Conservation (phyloP, 1,139 yeast genomes). For the Suhomyces coccinellae region DNA sequence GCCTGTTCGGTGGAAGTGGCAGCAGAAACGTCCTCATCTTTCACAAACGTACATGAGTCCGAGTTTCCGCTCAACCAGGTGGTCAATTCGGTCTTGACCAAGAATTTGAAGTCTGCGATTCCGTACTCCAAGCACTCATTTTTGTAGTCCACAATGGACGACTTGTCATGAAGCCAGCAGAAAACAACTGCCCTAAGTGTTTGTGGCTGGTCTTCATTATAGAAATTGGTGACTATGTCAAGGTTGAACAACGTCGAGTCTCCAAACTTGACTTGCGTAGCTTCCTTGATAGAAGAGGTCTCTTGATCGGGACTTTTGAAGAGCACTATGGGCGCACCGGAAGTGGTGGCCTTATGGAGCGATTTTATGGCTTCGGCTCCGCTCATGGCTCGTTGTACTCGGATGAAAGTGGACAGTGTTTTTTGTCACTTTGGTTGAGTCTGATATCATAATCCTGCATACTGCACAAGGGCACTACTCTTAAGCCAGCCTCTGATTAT, state of each 20-base stretch:
- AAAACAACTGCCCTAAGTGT: conserved; percentile 67
- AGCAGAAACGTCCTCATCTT: conserved; percentile 17
- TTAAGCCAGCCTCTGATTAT: background rate
- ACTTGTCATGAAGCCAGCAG: conserved; percentile 77
- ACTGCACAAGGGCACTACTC: background rate
- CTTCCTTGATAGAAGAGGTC: conserved; percentile 33
- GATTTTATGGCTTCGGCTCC: conserved; percentile 16
- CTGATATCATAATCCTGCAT: conserved; percentile 8
- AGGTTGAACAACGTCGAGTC: conserved; percentile 29
- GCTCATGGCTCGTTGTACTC: conserved; percentile 10
- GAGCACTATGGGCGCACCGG: conserved; percentile 27
- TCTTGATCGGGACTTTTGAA: conserved; percentile 20
- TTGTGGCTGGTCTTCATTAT: conserved; percentile 51
- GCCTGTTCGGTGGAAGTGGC: background rate
- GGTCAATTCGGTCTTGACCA: conserved; percentile 81
- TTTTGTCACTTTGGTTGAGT: no score
- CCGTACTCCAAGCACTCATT: conserved; percentile 66
- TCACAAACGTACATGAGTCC: conserved; percentile 54
- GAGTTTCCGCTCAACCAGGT: conserved; percentile 77
- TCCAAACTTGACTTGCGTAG: conserved; percentile 38
- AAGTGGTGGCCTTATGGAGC: conserved; percentile 24
- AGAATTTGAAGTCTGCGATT: conserved; percentile 73
- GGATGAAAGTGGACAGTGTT: background rate
- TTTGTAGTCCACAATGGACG: conserved; percentile 80
- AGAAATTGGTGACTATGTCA: conserved; percentile 55